These are phyloP conservation scores for Kwoniella pini DNA, from an alignment of 768 basidiomycete genomes.

Conservation along the genomic window DNA sequence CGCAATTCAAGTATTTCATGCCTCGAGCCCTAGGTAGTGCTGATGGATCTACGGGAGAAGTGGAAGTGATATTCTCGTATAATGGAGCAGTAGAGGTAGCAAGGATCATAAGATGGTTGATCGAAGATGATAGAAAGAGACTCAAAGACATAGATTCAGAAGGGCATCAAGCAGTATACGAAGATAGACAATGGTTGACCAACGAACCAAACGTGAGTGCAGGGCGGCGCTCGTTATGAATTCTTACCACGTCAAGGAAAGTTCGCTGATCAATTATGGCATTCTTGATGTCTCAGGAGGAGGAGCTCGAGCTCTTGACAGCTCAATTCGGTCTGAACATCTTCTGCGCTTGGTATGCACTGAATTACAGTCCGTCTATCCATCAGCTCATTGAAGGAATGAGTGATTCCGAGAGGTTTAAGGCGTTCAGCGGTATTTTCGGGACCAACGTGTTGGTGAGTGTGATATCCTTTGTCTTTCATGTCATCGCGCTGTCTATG, in stretches of 20 bases:
- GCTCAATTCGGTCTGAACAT: slow-evolving; percentile 16
- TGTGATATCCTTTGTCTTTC: too few species aligned
- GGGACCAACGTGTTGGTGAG: slow-evolving; percentile 3
- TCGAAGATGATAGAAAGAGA: not conserved
- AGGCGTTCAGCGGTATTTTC: slow-evolving; percentile 14
- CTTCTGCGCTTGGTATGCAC: slow-evolving; percentile 20
- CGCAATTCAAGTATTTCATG: not conserved
- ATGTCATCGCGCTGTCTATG: too few species aligned
- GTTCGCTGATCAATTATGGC: not conserved
- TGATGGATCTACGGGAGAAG: not conserved
- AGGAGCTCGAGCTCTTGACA: not conserved
- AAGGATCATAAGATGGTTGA: not conserved
- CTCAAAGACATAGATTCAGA: not conserved
- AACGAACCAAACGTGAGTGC: slow-evolving; percentile 6
- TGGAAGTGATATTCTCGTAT: slow-evolving; percentile 12
- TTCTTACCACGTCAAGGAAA: not conserved
- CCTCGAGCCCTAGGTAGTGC: not conserved
- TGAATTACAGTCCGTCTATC: not conserved
- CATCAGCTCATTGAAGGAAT: not conserved
- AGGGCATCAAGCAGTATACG: slow-evolving; percentile 1
- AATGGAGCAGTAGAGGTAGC: slow-evolving; percentile 10
- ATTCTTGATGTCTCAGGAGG: not conserved
- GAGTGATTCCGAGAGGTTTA: slow-evolving; percentile 2
- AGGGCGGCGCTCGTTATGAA: too few species aligned
- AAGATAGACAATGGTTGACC: slow-evolving; percentile 4